These are phyloP conservation scores for Plectosphaerella cucumerina DNA, from an alignment of 2,329 filamentous ascomycete genomes.

Conservation along the genomic window DNA sequence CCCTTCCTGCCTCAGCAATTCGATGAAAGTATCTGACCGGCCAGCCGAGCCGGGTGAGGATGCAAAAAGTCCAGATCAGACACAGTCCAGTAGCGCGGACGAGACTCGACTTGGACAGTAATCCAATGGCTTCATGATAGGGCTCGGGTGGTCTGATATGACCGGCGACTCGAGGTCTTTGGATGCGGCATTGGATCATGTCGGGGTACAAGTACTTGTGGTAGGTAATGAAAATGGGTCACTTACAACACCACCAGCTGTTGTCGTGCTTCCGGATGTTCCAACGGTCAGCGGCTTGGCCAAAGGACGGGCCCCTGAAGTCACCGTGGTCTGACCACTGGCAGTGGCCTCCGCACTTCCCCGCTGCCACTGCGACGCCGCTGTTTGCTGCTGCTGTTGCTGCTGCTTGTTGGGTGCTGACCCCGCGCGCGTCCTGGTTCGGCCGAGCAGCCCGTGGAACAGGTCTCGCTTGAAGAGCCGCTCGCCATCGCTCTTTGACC, in stretches of 20 bases:
- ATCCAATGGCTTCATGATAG: too few species aligned
- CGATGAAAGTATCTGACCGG: background rate
- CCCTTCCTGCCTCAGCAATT: background rate
- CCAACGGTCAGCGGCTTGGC: too few species aligned
- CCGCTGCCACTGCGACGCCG: background rate
- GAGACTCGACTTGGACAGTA: too few species aligned
- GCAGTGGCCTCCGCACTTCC: background rate
- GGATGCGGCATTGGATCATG: background rate
- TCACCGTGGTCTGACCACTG: too few species aligned
- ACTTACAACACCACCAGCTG: too few species aligned
- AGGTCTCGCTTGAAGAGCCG: constrained; percentile 25
- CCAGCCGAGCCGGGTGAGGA: background rate
- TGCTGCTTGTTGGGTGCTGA: background rate
- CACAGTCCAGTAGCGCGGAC: too few species aligned
- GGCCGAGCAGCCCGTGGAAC: constrained; percentile 23
- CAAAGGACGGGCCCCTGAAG: too few species aligned
- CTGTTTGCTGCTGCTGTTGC: constrained; percentile 5
- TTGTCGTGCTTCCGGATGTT: too few species aligned
- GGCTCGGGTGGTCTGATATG: background rate
- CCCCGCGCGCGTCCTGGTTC: constrained; percentile 11
- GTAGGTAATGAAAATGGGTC: too few species aligned
- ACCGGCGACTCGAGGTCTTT: background rate
- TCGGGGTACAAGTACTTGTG: too few species aligned
- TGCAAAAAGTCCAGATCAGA: background rate
- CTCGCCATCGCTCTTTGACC: constrained; percentile 2